These are phyloP conservation scores for Posidonia oceanica DNA, from an alignment of 116 monocot genomes.

Conservation along the genomic window DNA sequence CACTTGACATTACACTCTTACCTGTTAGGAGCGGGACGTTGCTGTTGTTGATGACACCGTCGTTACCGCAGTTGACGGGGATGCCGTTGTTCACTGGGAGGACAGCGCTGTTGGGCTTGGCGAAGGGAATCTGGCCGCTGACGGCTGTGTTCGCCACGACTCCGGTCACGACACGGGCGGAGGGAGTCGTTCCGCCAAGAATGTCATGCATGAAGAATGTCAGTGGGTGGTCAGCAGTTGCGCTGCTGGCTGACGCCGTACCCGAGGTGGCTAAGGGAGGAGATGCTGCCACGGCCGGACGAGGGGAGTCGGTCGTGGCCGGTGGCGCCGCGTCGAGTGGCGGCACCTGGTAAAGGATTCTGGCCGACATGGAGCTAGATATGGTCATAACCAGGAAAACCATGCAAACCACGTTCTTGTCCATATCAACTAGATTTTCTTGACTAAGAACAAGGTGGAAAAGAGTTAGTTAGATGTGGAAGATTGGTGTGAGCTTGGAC, in stretches of 20 bases:
- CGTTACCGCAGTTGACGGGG: neutral
- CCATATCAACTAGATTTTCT: neutral
- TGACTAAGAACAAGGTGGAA: neutral
- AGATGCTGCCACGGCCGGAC: neutral
- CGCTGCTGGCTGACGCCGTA: neutral
- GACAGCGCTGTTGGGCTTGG: constrained; percentile 1
- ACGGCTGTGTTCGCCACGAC: neutral
- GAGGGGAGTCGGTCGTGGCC: neutral
- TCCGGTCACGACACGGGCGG: constrained; percentile 1
- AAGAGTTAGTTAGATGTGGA: neutral
- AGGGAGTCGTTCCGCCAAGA: constrained; percentile 1
- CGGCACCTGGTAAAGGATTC: neutral
- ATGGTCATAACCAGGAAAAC: neutral
- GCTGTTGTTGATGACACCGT: constrained; percentile 3
- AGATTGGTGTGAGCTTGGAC: neutral
- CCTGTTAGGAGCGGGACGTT: constrained; percentile 3
- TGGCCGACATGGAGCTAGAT: neutral
- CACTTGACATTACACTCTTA: too few relatives aligned
- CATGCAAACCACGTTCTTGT: neutral
- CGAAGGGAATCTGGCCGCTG: constrained; percentile 6
- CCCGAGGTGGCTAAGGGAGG: neutral
- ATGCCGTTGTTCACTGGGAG: constrained; percentile 4
- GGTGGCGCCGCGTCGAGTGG: neutral
- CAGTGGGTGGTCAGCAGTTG: neutral
- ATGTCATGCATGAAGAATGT: constrained; percentile 8